Evolutionary conservation across 495 filamentous ascomycete species (phyloP).

Genomic region (Lentithecium fluviatile): DNA sequence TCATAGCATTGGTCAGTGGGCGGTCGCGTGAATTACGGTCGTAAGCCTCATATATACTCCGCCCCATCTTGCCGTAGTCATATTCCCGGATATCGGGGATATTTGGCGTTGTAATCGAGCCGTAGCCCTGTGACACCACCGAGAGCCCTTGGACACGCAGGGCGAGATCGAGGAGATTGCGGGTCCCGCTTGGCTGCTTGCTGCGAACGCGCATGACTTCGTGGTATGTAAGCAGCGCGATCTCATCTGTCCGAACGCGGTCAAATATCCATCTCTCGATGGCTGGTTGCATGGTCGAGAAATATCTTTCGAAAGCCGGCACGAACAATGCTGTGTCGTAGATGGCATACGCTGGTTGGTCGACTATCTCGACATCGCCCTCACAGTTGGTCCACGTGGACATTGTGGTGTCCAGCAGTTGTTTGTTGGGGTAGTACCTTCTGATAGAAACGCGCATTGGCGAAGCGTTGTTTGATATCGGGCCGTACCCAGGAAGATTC

Average conservation of each 20-base stretch:
- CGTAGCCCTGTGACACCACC: constrained; percentile 35
- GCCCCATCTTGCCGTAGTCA: constrained; percentile 21
- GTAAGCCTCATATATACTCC: constrained; percentile 33
- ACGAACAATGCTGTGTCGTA: constrained; percentile 21
- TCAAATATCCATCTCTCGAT: constrained; percentile 24
- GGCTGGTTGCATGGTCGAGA: constrained; percentile 6
- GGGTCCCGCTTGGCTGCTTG: not conserved
- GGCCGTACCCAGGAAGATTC: constrained; percentile 28
- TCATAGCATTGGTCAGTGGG: constrained; percentile 27
- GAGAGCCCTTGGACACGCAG: constrained; percentile 28
- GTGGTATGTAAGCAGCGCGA: constrained; percentile 23
- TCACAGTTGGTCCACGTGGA: constrained; percentile 19
- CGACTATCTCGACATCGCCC: constrained; percentile 10
- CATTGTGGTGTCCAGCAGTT: constrained; percentile 12
- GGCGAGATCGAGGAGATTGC: constrained; percentile 22
- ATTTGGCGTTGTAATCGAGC: constrained; percentile 15
- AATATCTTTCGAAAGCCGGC: constrained; percentile 2
- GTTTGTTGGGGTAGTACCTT: constrained; percentile 13
- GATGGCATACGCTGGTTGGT: constrained; percentile 30
- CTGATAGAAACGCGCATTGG: constrained; percentile 6
- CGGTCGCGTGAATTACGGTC: constrained; percentile 24
- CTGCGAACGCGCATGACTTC: constrained; percentile 22
- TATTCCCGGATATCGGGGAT: constrained; percentile 23
- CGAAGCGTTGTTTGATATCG: constrained; percentile 1
- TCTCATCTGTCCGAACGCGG: constrained; percentile 9